Conservation (phyloP, 768 basidiomycete species). For the Cubamyces lactineus region DNA sequence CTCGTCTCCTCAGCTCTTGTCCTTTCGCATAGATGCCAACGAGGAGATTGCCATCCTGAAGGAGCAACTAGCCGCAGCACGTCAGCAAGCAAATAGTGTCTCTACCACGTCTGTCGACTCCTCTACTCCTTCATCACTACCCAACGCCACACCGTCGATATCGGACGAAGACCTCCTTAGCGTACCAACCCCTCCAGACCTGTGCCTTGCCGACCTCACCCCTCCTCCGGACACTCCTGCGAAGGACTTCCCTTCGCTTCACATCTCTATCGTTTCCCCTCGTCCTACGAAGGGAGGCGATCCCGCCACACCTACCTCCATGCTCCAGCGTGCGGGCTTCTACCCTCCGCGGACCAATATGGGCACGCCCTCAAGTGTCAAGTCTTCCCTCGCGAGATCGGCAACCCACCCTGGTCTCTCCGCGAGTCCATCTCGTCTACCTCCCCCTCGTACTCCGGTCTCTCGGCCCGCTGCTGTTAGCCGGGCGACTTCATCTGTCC, state of each 20-base stretch:
- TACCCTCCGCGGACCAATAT: conserved; percentile 43
- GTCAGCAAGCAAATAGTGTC: conserved; percentile 29
- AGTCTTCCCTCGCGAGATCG: conserved; percentile 58
- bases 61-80: conserved; percentile 62
- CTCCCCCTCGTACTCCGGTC: conserved; percentile 38
- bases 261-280: conserved; percentile 13
- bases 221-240: conserved; percentile 45
- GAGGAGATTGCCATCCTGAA: conserved; percentile 83
- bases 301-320: conserved; percentile 13
- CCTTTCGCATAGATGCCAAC: conserved; percentile 65
- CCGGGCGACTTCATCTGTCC: conserved; percentile 40
- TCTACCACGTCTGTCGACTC: conserved; percentile 31
- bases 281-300: conserved; percentile 14
- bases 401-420: conserved; percentile 57
- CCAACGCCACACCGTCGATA: conserved; percentile 36
- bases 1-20: conserved; percentile 1
- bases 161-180: conserved; percentile 62
- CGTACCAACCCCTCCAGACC: conserved; percentile 60
- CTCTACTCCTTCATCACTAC: conserved; percentile 35
- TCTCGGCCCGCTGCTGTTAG: conserved; percentile 41
- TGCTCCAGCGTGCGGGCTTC: conserved; percentile 55
- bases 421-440: conserved; percentile 45
- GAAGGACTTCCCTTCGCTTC: conserved; percentile 24
- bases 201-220: conserved; percentile 61
- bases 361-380: conserved; percentile 43